These are phyloP conservation scores for Coffea canephora DNA, from an alignment of 257 asterid genomes.

Conservation along the genomic window DNA sequence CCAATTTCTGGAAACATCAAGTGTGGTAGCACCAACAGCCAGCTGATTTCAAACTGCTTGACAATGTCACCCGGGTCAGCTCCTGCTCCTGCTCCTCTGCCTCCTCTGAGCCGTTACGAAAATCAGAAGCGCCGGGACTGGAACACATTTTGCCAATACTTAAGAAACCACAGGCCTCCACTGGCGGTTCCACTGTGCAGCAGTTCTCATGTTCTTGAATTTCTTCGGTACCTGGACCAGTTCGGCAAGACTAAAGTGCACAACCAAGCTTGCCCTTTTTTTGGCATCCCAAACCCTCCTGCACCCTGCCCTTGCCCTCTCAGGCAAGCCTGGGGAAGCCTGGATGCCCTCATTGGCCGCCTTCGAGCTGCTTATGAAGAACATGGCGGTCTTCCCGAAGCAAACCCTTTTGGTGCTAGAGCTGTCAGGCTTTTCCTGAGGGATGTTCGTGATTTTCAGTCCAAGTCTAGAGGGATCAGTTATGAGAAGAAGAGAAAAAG, in stretches of 20 bases:
- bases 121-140: conserved; percentile 46
- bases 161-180: conserved; percentile 31
- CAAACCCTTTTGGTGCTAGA: conserved; percentile 36
- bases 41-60: neutral
- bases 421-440: conserved; percentile 33
- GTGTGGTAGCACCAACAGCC: neutral
- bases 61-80: neutral
- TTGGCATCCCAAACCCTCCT: conserved; percentile 34
- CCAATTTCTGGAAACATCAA: conserved; percentile 13
- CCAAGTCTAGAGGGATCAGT: conserved; percentile 45
- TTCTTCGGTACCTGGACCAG: conserved; percentile 37
- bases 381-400: conserved; percentile 35
- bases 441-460: conserved; percentile 43
- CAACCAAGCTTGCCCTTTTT: conserved; percentile 35
- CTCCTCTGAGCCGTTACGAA: conserved; percentile 32
- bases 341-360: conserved; percentile 39
- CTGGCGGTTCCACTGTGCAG: conserved; percentile 20
- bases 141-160: conserved; percentile 42
- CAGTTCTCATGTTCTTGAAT: conserved; percentile 30
- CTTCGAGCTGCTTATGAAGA: conserved; percentile 47
- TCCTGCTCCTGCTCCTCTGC: neutral
- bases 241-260: conserved; percentile 46
- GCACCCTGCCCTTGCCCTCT: conserved; percentile 37
- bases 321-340: conserved; percentile 46
- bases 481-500: conserved; percentile 43